A percentile compares a stretch with the other conserved stretches of the same genome.
phyloP scores from a whole-genome alignment of 805 yeast genomes.

The Pichia nanzhaoensis region DNA sequence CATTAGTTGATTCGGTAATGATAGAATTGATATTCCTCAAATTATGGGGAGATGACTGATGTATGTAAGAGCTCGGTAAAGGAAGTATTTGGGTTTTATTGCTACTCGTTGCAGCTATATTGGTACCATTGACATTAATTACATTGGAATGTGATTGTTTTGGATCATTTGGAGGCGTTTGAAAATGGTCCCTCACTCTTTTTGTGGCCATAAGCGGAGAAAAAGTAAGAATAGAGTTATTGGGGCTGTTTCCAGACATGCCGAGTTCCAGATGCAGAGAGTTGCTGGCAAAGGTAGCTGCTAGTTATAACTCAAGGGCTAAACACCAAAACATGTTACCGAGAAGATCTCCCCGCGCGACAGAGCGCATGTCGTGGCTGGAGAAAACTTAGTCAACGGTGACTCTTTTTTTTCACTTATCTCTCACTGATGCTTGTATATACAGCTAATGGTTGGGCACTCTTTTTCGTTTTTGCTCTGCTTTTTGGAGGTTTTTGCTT shows the following conservation, averaged over 20 bases:
- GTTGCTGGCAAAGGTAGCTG: too few species aligned
- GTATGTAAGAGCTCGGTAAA: conserved; percentile 11
- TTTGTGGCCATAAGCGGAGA: conserved; percentile 52
- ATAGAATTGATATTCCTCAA: neutral
- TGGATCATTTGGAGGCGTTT: conserved; percentile 29
- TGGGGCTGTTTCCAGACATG: conserved; percentile 38
- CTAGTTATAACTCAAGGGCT: too few species aligned
- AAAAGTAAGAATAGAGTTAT: conserved; percentile 65
- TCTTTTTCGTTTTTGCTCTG: too few species aligned
- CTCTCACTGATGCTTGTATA: too few species aligned
- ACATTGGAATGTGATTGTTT: neutral
- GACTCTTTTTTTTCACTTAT: too few species aligned
- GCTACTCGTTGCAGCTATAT: conserved; percentile 12
- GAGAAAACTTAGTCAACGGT: too few species aligned
- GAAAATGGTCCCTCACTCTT: conserved; percentile 28
- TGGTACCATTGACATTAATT: conserved; percentile 10
- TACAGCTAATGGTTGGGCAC: too few species aligned
- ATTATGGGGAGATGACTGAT: conserved; percentile 15
- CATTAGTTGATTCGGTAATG: neutral
- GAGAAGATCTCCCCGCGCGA: too few species aligned
- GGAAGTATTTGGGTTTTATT: conserved; percentile 11
- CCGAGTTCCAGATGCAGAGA: too few species aligned
- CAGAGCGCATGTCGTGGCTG: too few species aligned
- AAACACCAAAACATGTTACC: too few species aligned
- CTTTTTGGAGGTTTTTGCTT: too few species aligned